Base-by-base conservation (phyloP, 2,329 filamentous ascomycete species). In the Paracamarosporium sp. region DNA sequence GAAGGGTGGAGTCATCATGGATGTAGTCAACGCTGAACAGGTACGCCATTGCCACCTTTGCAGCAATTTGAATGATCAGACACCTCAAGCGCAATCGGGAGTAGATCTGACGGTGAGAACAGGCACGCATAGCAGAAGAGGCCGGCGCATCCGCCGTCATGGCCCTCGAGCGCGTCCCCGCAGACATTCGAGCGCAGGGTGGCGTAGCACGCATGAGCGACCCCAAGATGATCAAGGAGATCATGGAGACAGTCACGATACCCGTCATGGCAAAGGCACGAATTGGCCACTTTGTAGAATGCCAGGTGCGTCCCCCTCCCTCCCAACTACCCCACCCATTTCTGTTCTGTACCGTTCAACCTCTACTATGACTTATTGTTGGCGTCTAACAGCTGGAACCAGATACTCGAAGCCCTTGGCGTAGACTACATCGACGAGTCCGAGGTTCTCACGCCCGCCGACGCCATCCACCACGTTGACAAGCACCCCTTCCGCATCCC, bases 1-100 rank as follows among this genome's bases (percentile, higher is more conserved):
- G 80, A 97, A 98, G 85, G 95, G 95, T 76, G 95, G 95, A 72
- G 95, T 99, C 65, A 99, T 99, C 80, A 99, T 99, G 95, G 95
- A 99, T 80, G 95, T 98, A 57, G 92, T 96, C 63, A 92, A 94
- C 77, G 91, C 93, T 25, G 90, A 92, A 74, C 93, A 91, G 82
- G 88, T 88, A 76, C 55, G 69, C 62, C 25, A 33, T 28, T 35
- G 8, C 22, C 15, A 44, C 27, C 9, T 38, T 33, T 27, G 20
- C 28, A 54, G 4, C 33, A 7, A 27, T n/a, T 41, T 41, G 35
- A 12, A 25, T 4, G 6, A 24, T 6, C 11, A 15, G 12, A 25
- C 12, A 11, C 22, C 33, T 20, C 28, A 17, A 11, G 15, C 12
- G 17, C 43, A 56, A 45, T 41, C 43, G 47, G 51, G 44, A 24